Conservation (phyloP, 768 basidiomycete species). For the Podaxis sp. region DNA sequence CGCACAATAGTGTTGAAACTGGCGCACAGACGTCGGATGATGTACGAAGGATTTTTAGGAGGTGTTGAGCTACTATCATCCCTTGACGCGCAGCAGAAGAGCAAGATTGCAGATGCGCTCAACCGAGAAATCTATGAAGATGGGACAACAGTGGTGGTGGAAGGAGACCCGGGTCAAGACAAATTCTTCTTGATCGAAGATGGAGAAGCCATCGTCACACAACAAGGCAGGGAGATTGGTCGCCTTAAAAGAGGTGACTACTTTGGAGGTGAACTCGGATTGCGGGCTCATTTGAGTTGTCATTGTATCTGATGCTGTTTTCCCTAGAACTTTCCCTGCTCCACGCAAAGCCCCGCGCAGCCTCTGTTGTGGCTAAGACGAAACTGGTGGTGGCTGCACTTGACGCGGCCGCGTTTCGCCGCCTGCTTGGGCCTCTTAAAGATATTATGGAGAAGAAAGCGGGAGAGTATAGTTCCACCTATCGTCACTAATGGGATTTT, state of each 20-base stretch:
- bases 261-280: slow-evolving; percentile 78
- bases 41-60: slow-evolving; percentile 96
- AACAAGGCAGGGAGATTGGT: slow-evolving; percentile 65
- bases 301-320: neutral
- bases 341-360: slow-evolving; percentile 86
- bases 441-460: slow-evolving; percentile 92
- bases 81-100: slow-evolving; percentile 83
- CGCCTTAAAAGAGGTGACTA: slow-evolving; percentile 89
- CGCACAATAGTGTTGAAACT: slow-evolving; percentile 95
- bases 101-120: slow-evolving; percentile 96
- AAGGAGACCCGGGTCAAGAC: slow-evolving; percentile 95
- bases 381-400: slow-evolving; percentile 93
- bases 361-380: slow-evolving; percentile 85
- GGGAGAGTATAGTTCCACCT: slow-evolving; percentile 66
- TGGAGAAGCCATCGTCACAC: slow-evolving; percentile 83
- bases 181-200: slow-evolving; percentile 94
- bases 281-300: slow-evolving; percentile 7
- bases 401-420: slow-evolving; percentile 90
- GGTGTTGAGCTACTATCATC: slow-evolving; percentile 86
- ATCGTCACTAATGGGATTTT: slow-evolving; percentile 29
- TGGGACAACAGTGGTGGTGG: slow-evolving; percentile 83
- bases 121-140: slow-evolving; percentile 79
- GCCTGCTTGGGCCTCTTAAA: slow-evolving; percentile 86
- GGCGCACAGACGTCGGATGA: slow-evolving; percentile 84
- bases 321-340: slow-evolving; percentile 84